Percentiles rank a stretch among this genome's conserved stretches.
These are phyloP conservation scores for Eucalyptus marginata DNA, from an alignment of 345 rosid species.

Conservation along the genomic window DNA sequence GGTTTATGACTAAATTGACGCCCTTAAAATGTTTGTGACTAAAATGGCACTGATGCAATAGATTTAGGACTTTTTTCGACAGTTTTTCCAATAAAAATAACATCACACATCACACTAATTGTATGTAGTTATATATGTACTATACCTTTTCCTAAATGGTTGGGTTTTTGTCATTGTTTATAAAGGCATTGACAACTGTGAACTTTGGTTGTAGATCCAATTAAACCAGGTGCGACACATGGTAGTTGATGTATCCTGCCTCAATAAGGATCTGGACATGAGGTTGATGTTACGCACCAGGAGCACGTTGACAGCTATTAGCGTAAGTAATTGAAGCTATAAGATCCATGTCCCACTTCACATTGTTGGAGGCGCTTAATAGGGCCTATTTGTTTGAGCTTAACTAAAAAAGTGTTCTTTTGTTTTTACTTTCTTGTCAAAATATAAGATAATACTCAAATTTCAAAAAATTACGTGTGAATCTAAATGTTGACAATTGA, in stretches of 20 bases:
- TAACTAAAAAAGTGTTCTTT: not conserved
- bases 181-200: not conserved
- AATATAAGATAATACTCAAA: not conserved
- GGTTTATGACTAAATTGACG: no score
- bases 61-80: not conserved
- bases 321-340: conserved; percentile 1
- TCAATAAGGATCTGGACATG: conserved; percentile 51
- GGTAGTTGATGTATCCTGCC: conserved; percentile 8
- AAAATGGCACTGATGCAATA: no score
- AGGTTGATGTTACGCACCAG: conserved; percentile 44
- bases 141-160: not conserved
- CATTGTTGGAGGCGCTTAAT: not conserved
- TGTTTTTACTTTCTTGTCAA: not conserved
- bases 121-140: not conserved
- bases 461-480: not conserved
- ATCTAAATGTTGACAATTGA: not conserved
- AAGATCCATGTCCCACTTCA: not conserved
- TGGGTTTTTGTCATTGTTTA: not conserved
- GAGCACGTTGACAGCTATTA: conserved; percentile 16
- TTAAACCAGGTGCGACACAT: not conserved
- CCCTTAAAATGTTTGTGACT: no score
- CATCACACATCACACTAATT: not conserved
- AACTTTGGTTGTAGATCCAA: not conserved
- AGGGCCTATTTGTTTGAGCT: not conserved
- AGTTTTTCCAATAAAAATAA: not conserved